These are phyloP conservation scores for Suillus sp. DNA, from an alignment of 768 basidiomycete species.

Conservation along the genomic window DNA sequence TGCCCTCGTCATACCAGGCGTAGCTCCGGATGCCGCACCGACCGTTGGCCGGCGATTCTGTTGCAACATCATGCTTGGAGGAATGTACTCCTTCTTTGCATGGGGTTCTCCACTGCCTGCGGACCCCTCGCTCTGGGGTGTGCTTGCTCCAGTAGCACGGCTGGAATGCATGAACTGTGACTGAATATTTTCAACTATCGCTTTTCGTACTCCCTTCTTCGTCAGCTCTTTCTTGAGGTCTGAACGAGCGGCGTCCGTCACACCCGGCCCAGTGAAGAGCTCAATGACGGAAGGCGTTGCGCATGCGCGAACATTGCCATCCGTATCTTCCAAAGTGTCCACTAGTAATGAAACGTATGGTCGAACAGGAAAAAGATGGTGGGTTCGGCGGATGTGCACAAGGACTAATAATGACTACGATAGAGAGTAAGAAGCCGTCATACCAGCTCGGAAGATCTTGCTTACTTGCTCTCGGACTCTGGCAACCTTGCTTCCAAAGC, in stretches of 20 bases:
- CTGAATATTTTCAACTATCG: slow-evolving; percentile 81
- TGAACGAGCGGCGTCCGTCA: slow-evolving; percentile 83
- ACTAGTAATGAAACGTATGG: slow-evolving; percentile 81
- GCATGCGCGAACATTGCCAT: slow-evolving; percentile 86
- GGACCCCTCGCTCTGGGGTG: slow-evolving; percentile 56
- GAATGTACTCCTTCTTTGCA: slow-evolving; percentile 60
- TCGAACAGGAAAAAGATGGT: slow-evolving; percentile 77
- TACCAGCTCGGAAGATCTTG: slow-evolving; percentile 14
- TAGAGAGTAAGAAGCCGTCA: slow-evolving; percentile 11
- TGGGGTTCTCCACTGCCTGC: slow-evolving; percentile 51
- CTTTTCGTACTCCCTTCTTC: slow-evolving; percentile 84
- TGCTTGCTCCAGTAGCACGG: slow-evolving; percentile 43
- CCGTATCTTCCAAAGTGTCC: slow-evolving; percentile 86
- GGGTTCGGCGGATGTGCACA: slow-evolving; percentile 69
- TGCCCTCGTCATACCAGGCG: slow-evolving; percentile 43
- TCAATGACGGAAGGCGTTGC: slow-evolving; percentile 79
- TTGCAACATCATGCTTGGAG: slow-evolving; percentile 71
- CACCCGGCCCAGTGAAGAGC: slow-evolving; percentile 81
- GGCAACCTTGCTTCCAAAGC: slow-evolving; percentile 80
- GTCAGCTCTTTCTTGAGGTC: slow-evolving; percentile 92
- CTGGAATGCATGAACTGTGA: slow-evolving; percentile 56
- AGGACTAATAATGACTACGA: slow-evolving; percentile 62
- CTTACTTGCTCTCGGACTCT: slow-evolving; percentile 85
- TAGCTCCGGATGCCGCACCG: slow-evolving; percentile 28
- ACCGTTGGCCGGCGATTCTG: slow-evolving; percentile 51